phyloP scores from a whole-genome alignment of 345 rosid genomes.

The Draba incana region DNA sequence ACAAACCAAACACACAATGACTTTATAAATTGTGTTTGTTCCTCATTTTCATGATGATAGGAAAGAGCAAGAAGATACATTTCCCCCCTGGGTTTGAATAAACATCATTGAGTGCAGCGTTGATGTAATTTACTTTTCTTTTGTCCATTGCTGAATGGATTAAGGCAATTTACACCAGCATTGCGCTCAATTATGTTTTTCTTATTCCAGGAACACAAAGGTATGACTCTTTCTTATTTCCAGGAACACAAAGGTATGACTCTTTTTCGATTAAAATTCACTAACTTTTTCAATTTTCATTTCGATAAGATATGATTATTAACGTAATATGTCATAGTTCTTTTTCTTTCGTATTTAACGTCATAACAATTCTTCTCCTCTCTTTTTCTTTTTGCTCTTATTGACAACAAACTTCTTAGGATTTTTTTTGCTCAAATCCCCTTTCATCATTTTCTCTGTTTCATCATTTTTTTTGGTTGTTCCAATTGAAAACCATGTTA shows the following conservation, averaged over 20 bases:
- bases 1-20: slow-evolving; percentile 22
- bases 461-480: too few species aligned
- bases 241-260: slow-evolving; percentile 22
- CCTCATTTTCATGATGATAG: neutral
- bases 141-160: slow-evolving; percentile 1
- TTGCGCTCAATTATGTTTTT: slow-evolving; percentile 42
- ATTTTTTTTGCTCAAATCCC: too few species aligned
- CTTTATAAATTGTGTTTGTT: slow-evolving; percentile 17
- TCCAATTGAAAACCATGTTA: too few species aligned
- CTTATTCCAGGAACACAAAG: slow-evolving; percentile 25
- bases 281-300: too few species aligned
- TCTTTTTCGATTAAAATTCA: neutral
- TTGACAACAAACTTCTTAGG: too few species aligned
- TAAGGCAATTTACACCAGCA: slow-evolving; percentile 30
- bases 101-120: slow-evolving; percentile 80
- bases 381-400: too few species aligned
- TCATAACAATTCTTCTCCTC: too few species aligned
- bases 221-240: too few species aligned
- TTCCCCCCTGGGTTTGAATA: slow-evolving; percentile 33
- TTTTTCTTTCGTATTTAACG: too few species aligned
- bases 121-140: slow-evolving; percentile 43
- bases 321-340: too few species aligned
- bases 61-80: neutral
- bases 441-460: too few species aligned
- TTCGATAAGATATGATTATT: too few species aligned